Base-by-base conservation (phyloP, 2,329 filamentous ascomycete species). In the Monosporascus sp. region DNA sequence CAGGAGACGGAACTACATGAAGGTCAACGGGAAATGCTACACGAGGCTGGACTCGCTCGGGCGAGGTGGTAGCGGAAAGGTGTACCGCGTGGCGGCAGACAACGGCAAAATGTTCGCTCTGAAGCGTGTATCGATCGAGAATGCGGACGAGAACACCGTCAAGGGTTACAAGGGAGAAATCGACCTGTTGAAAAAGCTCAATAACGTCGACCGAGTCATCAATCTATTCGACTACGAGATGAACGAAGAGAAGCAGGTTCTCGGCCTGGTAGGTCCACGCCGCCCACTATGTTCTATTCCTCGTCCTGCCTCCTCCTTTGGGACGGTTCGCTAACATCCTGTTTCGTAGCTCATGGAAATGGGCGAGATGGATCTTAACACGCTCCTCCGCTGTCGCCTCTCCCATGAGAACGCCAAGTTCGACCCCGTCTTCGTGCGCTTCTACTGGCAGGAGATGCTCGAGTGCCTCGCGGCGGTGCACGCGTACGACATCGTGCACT, bases 381-480 rank as follows among this genome's bases (percentile, higher is more conserved):
- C 87, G 52, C 85, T 97, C 51, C 81, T 99, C 59, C 86, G 85
- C 37, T 82, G 86, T 59, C 84, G 86, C 9, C 76, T 90, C 64
- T 90, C 86, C 64, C 82, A 79, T 0, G 87, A 91, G 56, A 83
- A 88, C 51, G 83, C 89, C 40, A 83, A 80, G 55, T 87, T 99
- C 56, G 94, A 99, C 67, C 81, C 90, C 2, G 89, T 88, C 51
- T 97, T 97, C 69, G 91, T 94, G 14, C 88, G 94, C n/a, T 95
- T 90, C 73, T 96, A 96, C 77, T 99, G 94, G 94, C 94, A 96
- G 71, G 94, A 99, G 73, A 99, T 99, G 94, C 85, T 99, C 19
- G 91, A 96, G 70, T 97, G 94, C 68, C 84, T 99, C 6, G 84
- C 90, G 61, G 84, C 93, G 1, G 91, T 99, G 1, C 94, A 99